Evolutionary conservation across 768 basidiomycete species (phyloP).

Genomic region (Auriculariales sp.): DNA sequence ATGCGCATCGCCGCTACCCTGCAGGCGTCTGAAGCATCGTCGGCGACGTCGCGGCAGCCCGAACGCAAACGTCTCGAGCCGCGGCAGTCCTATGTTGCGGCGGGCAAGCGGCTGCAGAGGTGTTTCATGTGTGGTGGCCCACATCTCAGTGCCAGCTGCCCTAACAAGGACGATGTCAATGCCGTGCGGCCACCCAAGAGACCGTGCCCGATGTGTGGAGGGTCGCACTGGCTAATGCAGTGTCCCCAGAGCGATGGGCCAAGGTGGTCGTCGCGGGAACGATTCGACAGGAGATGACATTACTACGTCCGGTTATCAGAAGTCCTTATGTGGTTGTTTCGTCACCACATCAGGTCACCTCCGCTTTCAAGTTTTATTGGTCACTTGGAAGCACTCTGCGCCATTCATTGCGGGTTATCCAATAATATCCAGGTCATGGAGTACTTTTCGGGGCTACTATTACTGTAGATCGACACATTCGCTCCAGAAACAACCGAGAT

Average conservation of each 20-base stretch:
- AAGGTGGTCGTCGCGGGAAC: no score
- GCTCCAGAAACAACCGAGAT: no score
- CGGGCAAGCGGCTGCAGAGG: not conserved
- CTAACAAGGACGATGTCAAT: not conserved
- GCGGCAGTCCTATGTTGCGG: not conserved
- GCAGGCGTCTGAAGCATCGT: not conserved
- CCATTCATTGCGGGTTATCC: no score
- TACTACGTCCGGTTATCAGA: no score
- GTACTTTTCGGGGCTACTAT: no score
- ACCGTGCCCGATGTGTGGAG: not conserved
- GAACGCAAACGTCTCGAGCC: not conserved
- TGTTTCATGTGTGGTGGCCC: not conserved
- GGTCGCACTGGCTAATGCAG: not conserved
- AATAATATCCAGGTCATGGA: no score
- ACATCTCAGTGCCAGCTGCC: not conserved
- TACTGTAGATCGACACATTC: no score
- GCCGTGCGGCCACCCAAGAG: not conserved
- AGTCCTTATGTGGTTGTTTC: no score
- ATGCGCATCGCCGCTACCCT: not conserved
- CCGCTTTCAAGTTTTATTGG: no score
- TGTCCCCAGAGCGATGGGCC: not conserved
- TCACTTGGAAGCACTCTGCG: no score
- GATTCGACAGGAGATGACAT: no score
- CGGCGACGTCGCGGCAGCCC: not conserved
- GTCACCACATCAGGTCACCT: no score